A percentile compares a stretch with the other conserved stretches of the same genome.
These are phyloP conservation scores for Bipolaris bicolor DNA, from an alignment of 2,329 filamentous ascomycete species.

Conservation along the genomic window DNA sequence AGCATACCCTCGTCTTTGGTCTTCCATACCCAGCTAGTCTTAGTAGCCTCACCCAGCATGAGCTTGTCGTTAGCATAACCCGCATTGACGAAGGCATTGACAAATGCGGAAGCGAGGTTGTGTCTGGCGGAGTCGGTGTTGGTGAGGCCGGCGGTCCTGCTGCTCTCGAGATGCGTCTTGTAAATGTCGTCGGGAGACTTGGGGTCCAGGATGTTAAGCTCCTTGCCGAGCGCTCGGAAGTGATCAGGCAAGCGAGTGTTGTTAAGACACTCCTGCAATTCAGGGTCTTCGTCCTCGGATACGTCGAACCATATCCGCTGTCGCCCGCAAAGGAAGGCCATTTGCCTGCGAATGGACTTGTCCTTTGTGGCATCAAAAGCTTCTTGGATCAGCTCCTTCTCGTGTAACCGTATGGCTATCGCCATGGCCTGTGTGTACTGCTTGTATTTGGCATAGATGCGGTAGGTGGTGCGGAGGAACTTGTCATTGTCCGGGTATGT, in stretches of 20 bases:
- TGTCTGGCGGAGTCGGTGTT: conserved; percentile 95
- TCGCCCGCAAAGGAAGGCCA: conserved; percentile 89
- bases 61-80: conserved; percentile 96
- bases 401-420: conserved; percentile 90
- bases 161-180: conserved; percentile 98
- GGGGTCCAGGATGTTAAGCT: conserved; percentile 94
- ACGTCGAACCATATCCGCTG: conserved; percentile 86
- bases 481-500: conserved; percentile 97
- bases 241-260: conserved; percentile 89
- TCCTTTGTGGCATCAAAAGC: conserved; percentile 84
- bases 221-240: conserved; percentile 92
- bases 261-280: conserved; percentile 81
- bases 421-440: conserved; percentile 93
- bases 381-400: conserved; percentile 78
- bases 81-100: conserved; percentile 96
- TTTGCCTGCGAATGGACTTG: conserved; percentile 84
- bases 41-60: conserved; percentile 85
- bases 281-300: conserved; percentile 72
- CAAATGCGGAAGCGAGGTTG: conserved; percentile 93
- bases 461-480: conserved; percentile 90
- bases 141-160: conserved; percentile 86
- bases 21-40: conserved; percentile 97
- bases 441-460: conserved; percentile 91
- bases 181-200: conserved; percentile 99
- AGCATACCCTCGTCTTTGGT: conserved; percentile 98